A percentile compares a stretch with the other conserved stretches of the same genome.
These are phyloP conservation scores for Saccharomyces pastorianus DNA, from an alignment of 1,139 yeast species.

Conservation along the genomic window DNA sequence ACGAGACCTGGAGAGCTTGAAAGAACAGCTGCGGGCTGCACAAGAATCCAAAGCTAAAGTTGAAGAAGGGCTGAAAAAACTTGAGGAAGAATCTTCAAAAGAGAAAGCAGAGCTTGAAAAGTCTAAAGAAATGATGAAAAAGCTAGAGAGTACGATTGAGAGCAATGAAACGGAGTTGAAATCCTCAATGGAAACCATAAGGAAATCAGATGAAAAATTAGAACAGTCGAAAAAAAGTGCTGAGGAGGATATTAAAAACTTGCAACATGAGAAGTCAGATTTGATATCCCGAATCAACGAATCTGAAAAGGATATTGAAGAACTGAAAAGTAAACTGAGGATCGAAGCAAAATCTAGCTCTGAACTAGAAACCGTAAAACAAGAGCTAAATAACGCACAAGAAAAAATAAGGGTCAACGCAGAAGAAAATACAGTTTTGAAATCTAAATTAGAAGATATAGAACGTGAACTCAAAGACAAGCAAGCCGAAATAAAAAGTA, in stretches of 20 bases:
- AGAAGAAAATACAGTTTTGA: not conserved
- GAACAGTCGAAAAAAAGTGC: not conserved
- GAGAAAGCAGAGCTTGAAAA: not conserved
- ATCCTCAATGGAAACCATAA: slow-evolving; percentile 1
- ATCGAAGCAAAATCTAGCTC: not conserved
- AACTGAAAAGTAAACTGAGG: not conserved
- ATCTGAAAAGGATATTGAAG: slow-evolving; percentile 4
- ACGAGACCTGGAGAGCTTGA: not conserved
- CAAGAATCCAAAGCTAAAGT: not conserved
- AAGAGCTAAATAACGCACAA: slow-evolving; percentile 2
- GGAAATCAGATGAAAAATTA: slow-evolving; percentile 1
- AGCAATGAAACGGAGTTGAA: slow-evolving; percentile 1
- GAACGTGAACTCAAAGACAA: not conserved
- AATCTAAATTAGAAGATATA: not conserved
- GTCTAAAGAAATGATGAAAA: not conserved
- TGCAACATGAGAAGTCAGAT: not conserved
- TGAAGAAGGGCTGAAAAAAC: slow-evolving; percentile 6
- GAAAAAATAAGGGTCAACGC: not conserved
- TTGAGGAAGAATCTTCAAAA: not conserved
- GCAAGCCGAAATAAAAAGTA: slow-evolving; percentile 1
- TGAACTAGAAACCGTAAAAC: not conserved
- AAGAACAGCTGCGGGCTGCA: not conserved
- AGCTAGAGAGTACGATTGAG: not conserved
- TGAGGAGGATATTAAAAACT: slow-evolving; percentile 3
- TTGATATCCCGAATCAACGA: slow-evolving; percentile 1